Evolutionary conservation across 768 basidiomycete species (phyloP).

Genomic region (Gloeostereum incarnatum): DNA sequence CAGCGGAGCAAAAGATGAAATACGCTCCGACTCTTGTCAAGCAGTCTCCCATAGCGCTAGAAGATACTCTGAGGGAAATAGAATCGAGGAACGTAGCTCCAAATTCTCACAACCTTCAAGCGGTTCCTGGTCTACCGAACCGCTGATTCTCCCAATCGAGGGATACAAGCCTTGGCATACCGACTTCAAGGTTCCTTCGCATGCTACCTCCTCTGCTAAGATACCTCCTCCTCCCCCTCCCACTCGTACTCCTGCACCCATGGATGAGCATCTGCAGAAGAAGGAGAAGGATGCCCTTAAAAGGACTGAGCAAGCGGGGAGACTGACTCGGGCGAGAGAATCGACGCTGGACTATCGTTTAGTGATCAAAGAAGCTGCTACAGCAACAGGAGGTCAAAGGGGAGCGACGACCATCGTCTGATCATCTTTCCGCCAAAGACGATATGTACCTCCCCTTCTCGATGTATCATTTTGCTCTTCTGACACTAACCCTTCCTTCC

Average conservation of each 20-base stretch:
- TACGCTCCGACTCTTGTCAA: constrained; percentile 26
- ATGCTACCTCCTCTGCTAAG: constrained; percentile 42
- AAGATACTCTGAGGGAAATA: too few species aligned
- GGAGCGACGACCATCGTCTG: too few species aligned
- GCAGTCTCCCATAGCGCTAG: constrained; percentile 12
- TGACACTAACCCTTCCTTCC: too few species aligned
- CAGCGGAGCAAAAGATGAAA: constrained; percentile 62
- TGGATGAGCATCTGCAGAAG: constrained; percentile 26
- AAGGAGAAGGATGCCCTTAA: constrained; percentile 42
- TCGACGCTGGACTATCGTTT: constrained; percentile 70
- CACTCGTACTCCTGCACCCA: constrained; percentile 6
- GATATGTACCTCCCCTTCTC: too few species aligned
- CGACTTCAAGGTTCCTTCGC: constrained; percentile 51
- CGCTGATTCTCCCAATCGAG: constrained; percentile 43
- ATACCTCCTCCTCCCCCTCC: constrained; percentile 33
- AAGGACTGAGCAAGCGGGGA: constrained; percentile 39
- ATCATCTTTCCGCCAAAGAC: too few species aligned
- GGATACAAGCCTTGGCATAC: constrained; percentile 66
- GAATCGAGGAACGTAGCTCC: too few species aligned
- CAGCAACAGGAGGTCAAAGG: too few species aligned
- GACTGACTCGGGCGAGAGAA: constrained; percentile 58
- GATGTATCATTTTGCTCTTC: too few species aligned
- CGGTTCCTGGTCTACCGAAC: constrained; percentile 38
- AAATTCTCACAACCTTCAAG: constrained; percentile 12
- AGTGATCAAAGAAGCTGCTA: constrained; percentile 34